Base-by-base conservation (phyloP, 306 rosid genomes). In the Lagenaria siceraria region DNA sequence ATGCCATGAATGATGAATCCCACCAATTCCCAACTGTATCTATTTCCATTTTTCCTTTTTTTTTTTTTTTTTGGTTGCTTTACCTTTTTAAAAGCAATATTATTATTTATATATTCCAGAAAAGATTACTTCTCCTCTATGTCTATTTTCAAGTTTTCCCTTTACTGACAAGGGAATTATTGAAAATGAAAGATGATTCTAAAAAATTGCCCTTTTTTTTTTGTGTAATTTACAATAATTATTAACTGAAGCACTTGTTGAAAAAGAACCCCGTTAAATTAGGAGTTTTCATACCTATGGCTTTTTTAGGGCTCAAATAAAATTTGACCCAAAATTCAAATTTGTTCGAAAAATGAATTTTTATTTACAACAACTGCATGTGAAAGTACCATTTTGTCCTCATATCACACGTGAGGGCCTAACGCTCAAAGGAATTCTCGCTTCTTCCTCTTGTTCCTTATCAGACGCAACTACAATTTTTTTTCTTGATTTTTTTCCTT, bases 1-100 rank as follows among this genome's bases (percentile, higher is more conserved):
- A 70, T 43, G 22, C 38, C 56, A 46, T 70, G 22, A 42, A 70
- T 70, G 22, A 70, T 70, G 38, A 70, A 70, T 70, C 75, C 75
- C 75, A 70, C 75, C 56, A 24, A 70, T 46, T 46, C 54, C 56
- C 56, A 46, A 68, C 74, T 68, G 35, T 68, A 22, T 68, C 33
- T 11, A 35, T 42, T 68, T 68, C 53, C 42, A 21, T 46, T 46
- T 10, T 3, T 43, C 0, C 10, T 10, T 43, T 1, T 65, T 4
- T 15, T 24, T 58, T 58, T 22, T 24, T 2, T 29, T 1, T 17
- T 33, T 1, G 7, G 51, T 36, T 66, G 52, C 74, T 66, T 66
- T 40, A 66, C 15, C 52, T 21, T 66, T 66, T 66, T 66, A 38
- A 42, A 63, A 5, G 46, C 22, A 63, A 19, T 66, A 40, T 43